These are phyloP conservation scores for Vitis hybrid DNA, from an alignment of 177 flowering plant species.

Conservation along the genomic window DNA sequence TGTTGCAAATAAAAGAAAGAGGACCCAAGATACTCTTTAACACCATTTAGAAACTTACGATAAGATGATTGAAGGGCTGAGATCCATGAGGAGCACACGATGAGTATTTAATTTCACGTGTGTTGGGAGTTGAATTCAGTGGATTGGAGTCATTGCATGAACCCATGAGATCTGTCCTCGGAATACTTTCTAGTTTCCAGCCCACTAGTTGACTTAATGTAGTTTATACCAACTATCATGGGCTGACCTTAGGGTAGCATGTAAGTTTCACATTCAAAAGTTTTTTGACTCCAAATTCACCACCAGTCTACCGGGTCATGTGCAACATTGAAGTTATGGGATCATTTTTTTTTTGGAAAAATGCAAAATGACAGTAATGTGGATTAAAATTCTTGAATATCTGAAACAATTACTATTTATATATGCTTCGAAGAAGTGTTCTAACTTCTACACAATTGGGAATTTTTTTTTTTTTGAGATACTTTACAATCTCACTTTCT, in stretches of 20 bases:
- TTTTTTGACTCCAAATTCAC: no score
- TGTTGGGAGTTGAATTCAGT: background rate
- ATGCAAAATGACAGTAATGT: no score
- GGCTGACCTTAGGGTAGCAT: no score
- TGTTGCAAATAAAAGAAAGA: background rate
- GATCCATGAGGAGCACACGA: conserved; percentile 8
- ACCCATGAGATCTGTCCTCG: conserved; percentile 14
- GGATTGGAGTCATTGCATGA: background rate
- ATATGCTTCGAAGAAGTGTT: background rate
- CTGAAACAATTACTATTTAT: no score
- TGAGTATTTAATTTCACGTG: conserved; percentile 10
- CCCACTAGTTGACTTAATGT: background rate
- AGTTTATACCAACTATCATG: no score
- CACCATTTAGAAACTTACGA: background rate
- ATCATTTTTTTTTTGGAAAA: no score
- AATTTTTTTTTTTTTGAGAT: background rate
- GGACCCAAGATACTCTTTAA: background rate
- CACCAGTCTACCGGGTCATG: no score
- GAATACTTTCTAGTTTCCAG: conserved; percentile 4
- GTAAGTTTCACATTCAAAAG: no score
- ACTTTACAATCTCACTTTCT: background rate
- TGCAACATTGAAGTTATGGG: no score
- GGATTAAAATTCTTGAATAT: no score
- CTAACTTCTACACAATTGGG: background rate
- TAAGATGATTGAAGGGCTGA: background rate